These are phyloP conservation scores for Thielaviopsis ethacetica DNA, from an alignment of 2,329 filamentous ascomycete species.

Conservation along the genomic window DNA sequence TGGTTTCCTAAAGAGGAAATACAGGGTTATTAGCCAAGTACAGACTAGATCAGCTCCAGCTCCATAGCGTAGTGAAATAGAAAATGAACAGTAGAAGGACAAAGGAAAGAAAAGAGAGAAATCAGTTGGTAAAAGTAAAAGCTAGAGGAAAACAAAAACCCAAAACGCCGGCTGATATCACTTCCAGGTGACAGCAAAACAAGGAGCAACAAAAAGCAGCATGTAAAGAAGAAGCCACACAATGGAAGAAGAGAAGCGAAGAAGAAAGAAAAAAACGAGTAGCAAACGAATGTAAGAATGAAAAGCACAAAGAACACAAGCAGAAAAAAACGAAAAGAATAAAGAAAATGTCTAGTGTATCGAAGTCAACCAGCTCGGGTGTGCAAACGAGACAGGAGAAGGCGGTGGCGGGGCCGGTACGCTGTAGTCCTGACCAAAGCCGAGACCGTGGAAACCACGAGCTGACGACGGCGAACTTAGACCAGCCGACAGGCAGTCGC, in stretches of 20 bases:
- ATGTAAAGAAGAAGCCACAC: not conserved
- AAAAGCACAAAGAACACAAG: not conserved
- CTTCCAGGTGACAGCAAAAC: too few relatives aligned
- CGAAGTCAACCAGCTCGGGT: constrained; percentile 20
- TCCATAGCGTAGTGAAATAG: not conserved
- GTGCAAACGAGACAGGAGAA: constrained; percentile 44
- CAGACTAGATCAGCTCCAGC: not conserved
- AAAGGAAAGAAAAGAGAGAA: not conserved
- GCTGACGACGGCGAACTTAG: constrained; percentile 24
- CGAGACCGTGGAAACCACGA: constrained; percentile 36
- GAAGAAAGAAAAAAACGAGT: not conserved
- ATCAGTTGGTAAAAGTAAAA: not conserved
- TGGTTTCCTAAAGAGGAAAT: not conserved
- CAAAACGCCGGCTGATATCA: too few relatives aligned
- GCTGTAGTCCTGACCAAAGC: constrained; percentile 46
- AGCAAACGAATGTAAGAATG: too few relatives aligned
- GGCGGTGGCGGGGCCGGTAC: constrained; percentile 50
- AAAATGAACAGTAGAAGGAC: not conserved
- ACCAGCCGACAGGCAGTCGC: constrained; percentile 29
- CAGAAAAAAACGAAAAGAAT: not conserved
- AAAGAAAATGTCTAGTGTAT: not conserved
- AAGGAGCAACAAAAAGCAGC: too few relatives aligned
- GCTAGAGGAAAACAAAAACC: not conserved
- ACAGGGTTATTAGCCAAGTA: not conserved
- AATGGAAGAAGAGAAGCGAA: not conserved